A percentile compares a stretch with the other conserved stretches of the same genome.
Evolutionary conservation across 257 asterid genomes (phyloP).

Genomic region (Apocynum venetum): DNA sequence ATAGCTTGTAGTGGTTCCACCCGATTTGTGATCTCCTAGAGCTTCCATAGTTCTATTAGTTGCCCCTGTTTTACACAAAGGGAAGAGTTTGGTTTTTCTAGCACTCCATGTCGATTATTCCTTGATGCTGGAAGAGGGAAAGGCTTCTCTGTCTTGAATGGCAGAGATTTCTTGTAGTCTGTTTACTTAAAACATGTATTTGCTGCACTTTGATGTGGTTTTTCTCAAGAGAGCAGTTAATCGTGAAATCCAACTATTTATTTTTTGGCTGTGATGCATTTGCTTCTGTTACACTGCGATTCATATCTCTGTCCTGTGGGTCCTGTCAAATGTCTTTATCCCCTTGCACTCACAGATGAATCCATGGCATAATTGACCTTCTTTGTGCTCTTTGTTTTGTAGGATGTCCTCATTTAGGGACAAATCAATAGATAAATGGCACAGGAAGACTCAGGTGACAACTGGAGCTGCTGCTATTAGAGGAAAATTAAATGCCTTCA

Average conservation of each 20-base stretch:
- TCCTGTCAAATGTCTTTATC: neutral
- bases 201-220: neutral
- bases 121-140: neutral
- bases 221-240: neutral
- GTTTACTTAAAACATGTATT: neutral
- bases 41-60: neutral
- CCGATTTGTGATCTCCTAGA: neutral
- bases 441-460: conserved; percentile 86
- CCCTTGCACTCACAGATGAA: neutral
- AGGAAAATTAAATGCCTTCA: conserved; percentile 89
- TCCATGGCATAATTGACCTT: neutral
- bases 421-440: conserved; percentile 94
- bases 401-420: conserved; percentile 80
- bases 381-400: conserved; percentile 22
- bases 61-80: neutral
- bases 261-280: neutral
- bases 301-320: neutral
- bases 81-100: neutral
- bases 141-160: neutral
- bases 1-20: neutral
- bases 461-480: conserved; percentile 94
- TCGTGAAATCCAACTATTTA: neutral
- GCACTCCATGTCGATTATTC: neutral
- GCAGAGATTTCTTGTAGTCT: neutral
- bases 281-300: neutral